A percentile compares a stretch with the other conserved stretches of the same genome.
Conservation (phyloP, 257 asterid genomes). For the Solanum corneliomulleri region DNA sequence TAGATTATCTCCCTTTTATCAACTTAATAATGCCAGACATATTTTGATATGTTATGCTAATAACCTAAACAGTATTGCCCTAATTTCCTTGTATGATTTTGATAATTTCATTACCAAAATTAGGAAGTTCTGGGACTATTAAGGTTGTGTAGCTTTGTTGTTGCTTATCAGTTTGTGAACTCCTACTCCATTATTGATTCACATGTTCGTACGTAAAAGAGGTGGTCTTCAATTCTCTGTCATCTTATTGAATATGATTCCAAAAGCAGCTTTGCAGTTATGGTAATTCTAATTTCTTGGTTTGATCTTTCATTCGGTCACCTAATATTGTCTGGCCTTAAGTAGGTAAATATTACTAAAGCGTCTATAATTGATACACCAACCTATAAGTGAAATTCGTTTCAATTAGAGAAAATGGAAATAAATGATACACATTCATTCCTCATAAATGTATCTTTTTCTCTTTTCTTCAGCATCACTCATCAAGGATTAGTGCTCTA, state of each 20-base stretch:
- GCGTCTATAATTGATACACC: background rate
- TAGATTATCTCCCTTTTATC: background rate
- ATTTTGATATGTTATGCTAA: background rate
- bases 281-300: background rate
- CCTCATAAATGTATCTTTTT: background rate
- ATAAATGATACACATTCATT: background rate
- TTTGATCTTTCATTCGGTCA: background rate
- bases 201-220: background rate
- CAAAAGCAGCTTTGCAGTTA: background rate
- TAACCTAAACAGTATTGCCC: background rate
- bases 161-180: background rate
- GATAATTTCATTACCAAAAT: background rate
- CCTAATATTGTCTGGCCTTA: background rate
- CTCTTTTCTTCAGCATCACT: background rate
- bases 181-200: background rate
- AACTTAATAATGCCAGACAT: background rate
- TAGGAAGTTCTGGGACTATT: background rate
- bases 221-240: background rate
- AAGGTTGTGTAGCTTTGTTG: background rate
- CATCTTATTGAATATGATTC: background rate
- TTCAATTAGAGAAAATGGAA: background rate
- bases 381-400: background rate
- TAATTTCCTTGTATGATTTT: background rate
- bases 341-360: background rate
- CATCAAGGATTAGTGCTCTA: background rate